Base-by-base conservation (phyloP, 768 basidiomycete species). In the Hypholoma fasciculare region DNA sequence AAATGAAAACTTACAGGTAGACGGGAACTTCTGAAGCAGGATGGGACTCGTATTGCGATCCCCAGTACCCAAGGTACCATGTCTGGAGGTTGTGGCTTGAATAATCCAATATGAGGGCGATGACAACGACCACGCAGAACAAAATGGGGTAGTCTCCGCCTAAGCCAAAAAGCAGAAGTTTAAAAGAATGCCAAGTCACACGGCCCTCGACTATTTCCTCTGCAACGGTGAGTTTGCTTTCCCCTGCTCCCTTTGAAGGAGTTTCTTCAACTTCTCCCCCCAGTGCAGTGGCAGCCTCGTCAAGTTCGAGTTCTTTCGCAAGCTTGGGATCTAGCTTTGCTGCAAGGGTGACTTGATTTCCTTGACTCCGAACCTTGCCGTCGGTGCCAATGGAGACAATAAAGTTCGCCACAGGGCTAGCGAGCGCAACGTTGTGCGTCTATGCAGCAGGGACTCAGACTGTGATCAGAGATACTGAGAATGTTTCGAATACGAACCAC, bases 381-480 rank as follows among this genome's bases (percentile, higher is more conserved):
- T 87, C 82, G 1, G 62, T 39, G 16, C 77, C 77, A 17, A 88
- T 58, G 1, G 82, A 80, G 12, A 88, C 81, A 7, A 86, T 78
- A 54, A 78, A 85, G n/a, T 78, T 70, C 6, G 85, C 82, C 12
- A 86, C 69, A 4, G 82, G 76, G 14, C 71, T 70, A 0, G 76
- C 72, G 66, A 87, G 73, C 0, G 78, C 76, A 13, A 87, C 76
- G 59, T 78, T 78, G 61, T 78, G 77, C 3, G 76, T 76, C 78
- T 78, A 54, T 23, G 9, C 26, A 38, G 39, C 36, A 30, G 12
- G 8, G 8, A 52, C 11, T 26, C 56, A 50, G 17, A 26, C 2
- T 63, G 36, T 30, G 11, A 68, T 75, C 46, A 56, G 82, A 82
- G 26, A 96, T 92, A 37, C 96, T 78, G 44, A 96, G 80, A 53